Evolutionary conservation across 2,329 filamentous ascomycete species (phyloP).

Genomic region (Botryotinia convoluta): DNA sequence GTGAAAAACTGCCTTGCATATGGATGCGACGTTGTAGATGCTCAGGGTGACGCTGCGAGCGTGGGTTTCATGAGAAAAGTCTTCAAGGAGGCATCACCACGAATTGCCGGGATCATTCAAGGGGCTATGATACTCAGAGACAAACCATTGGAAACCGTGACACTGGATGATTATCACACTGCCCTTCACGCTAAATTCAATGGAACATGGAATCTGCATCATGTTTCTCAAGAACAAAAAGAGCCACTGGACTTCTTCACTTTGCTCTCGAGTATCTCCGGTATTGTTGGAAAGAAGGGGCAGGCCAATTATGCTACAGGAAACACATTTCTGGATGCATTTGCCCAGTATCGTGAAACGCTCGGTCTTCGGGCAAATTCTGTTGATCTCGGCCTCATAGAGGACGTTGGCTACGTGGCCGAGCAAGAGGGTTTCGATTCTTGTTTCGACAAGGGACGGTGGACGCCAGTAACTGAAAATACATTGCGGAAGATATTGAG

Average conservation of each 20-base stretch:
- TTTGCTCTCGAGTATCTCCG: constrained; percentile 40
- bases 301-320: constrained; percentile 51
- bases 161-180: constrained; percentile 21
- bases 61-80: constrained; percentile 13
- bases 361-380: constrained; percentile 8
- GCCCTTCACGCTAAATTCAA: constrained; percentile 22
- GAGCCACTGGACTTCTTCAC: constrained; percentile 43
- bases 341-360: constrained; percentile 1
- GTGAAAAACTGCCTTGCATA: not conserved
- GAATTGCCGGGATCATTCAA: constrained; percentile 35
- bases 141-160: constrained; percentile 23
- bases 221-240: constrained; percentile 26
- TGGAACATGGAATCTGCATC: constrained; percentile 31
- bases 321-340: constrained; percentile 47
- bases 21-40: not conserved
- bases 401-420: constrained; percentile 39
- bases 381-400: constrained; percentile 21
- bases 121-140: constrained; percentile 38
- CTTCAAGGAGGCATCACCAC: constrained; percentile 16
- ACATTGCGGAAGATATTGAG: constrained; percentile 35
- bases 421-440: not conserved
- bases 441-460: not conserved
- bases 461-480: constrained; percentile 25
- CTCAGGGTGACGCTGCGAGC: not conserved
- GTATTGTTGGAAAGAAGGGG: constrained; percentile 38